These are phyloP conservation scores for Neonectria ditissima DNA, from an alignment of 2,329 filamentous ascomycete species.

Conservation along the genomic window DNA sequence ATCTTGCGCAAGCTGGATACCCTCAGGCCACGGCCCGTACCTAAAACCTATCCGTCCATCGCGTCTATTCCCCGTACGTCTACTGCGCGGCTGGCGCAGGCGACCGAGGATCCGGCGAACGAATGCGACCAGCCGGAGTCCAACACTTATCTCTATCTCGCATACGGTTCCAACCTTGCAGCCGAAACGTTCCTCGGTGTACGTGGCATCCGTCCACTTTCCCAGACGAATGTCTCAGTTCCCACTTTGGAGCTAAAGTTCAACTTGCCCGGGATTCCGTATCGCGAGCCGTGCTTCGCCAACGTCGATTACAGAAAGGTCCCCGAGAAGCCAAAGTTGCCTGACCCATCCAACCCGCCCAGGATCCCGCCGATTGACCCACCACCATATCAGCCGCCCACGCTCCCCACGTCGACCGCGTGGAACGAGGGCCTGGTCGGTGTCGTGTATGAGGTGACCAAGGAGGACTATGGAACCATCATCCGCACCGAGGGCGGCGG, in stretches of 20 bases:
- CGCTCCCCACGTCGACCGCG: slow-evolving; percentile 35
- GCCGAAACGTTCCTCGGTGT: slow-evolving; percentile 81
- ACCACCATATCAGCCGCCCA: slow-evolving; percentile 39
- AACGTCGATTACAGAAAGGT: slow-evolving; percentile 76
- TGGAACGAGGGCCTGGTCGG: slow-evolving; percentile 90
- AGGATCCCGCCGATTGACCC: slow-evolving; percentile 45
- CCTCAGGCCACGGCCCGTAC: slow-evolving; percentile 33
- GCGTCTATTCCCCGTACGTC: slow-evolving; percentile 51
- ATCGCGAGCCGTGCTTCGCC: slow-evolving; percentile 91
- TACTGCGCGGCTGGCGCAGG: slow-evolving; percentile 44
- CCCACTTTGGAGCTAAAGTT: slow-evolving; percentile 85
- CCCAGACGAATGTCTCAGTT: slow-evolving; percentile 83
- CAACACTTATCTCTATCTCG: slow-evolving; percentile 79
- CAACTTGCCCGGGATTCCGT: slow-evolving; percentile 86
- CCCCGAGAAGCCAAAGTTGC: slow-evolving; percentile 53
- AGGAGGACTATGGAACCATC: slow-evolving; percentile 84
- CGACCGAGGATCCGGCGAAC: slow-evolving; percentile 42
- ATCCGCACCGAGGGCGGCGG: slow-evolving; percentile 93
- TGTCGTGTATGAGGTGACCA: slow-evolving; percentile 94
- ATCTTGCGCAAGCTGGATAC: slow-evolving; percentile 44
- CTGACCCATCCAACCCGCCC: slow-evolving; percentile 48
- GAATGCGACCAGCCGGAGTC: slow-evolving; percentile 37
- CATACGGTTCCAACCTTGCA: slow-evolving; percentile 91
- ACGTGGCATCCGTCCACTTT: slow-evolving; percentile 84
- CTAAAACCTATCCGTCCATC: slow-evolving; percentile 44